These are phyloP conservation scores for Penicillium griseofulvum DNA, from an alignment of 2,329 filamentous ascomycete species.

Conservation along the genomic window DNA sequence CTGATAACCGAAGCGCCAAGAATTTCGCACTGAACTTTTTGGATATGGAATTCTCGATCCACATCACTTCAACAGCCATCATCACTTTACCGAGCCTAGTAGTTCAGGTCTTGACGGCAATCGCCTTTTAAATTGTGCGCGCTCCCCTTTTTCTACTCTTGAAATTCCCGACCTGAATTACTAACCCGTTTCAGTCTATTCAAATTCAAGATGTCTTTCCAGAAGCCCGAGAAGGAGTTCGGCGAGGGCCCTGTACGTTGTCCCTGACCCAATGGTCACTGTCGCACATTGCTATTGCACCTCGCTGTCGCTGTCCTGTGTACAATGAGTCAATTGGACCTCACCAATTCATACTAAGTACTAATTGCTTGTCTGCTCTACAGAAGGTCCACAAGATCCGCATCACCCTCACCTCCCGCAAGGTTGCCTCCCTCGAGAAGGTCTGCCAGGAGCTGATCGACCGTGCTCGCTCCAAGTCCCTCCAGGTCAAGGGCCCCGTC, in stretches of 20 bases:
- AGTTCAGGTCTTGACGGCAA: slow-evolving; percentile 78
- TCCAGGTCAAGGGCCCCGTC: slow-evolving; percentile 97
- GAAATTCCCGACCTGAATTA: slow-evolving; percentile 18
- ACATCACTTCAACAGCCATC: slow-evolving; percentile 45
- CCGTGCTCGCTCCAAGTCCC: slow-evolving; percentile 96
- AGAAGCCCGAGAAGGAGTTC: slow-evolving; percentile 93
- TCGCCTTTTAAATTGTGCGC: slow-evolving; percentile 26
- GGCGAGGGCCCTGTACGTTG: slow-evolving; percentile 76
- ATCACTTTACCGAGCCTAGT: slow-evolving; percentile 76
- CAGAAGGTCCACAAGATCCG: slow-evolving; percentile 96
- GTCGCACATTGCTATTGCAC: slow-evolving; percentile 5
- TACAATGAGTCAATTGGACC: slow-evolving; percentile 1
- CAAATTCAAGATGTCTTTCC: slow-evolving; percentile 75
- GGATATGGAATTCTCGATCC: slow-evolving; percentile 20
- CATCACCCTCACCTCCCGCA: slow-evolving; percentile 94
- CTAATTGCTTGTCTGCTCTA: slow-evolving; percentile 20
- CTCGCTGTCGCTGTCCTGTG: slow-evolving; percentile 11
- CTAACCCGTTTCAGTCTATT: slow-evolving; percentile 25
- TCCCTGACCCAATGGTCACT: slow-evolving; percentile 4
- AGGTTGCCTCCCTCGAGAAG: slow-evolving; percentile 95
- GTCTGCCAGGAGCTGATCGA: slow-evolving; percentile 98
- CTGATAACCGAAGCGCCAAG: slow-evolving; percentile 42
- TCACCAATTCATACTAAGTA: neutral
- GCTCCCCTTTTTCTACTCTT: neutral
- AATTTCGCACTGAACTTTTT: slow-evolving; percentile 28